Conservation (phyloP, 1,139 yeast genomes). For the Scheffersomyces illinoinensis region DNA sequence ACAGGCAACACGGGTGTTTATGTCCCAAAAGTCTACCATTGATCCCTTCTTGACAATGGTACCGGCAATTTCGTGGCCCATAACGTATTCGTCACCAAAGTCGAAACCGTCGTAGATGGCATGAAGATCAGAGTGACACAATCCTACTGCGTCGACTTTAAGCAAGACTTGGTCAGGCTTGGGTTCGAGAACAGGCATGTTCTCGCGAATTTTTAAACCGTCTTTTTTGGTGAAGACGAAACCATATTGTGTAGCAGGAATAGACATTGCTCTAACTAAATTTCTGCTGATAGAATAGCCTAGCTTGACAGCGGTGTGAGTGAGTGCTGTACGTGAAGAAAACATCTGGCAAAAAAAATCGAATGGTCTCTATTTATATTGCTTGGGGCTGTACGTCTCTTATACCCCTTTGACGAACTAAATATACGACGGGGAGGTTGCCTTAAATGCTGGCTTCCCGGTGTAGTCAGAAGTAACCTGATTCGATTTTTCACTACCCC, state of each 20-base stretch:
- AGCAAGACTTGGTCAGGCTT: not conserved
- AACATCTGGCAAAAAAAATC: not conserved
- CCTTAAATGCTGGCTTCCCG: not conserved
- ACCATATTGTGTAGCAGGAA: not conserved
- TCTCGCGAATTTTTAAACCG: not conserved
- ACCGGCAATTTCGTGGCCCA: not conserved
- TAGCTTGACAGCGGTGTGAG: not conserved
- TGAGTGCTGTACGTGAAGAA: not conserved
- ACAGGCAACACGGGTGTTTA: not conserved
- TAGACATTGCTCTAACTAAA: not conserved
- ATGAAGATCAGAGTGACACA: not conserved
- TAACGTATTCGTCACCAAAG: not conserved
- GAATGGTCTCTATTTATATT: not conserved
- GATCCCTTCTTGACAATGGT: not conserved
- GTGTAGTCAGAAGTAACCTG: not conserved
- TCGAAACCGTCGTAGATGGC: not conserved
- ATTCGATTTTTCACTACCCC: not conserved
- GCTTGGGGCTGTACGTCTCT: not conserved
- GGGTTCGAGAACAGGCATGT: not conserved
- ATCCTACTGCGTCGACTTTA: not conserved
- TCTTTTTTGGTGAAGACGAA: not conserved
- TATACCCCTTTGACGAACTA: not conserved
- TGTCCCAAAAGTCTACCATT: not conserved
- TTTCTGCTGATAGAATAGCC: not conserved
- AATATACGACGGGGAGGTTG: not conserved